A percentile compares a stretch with the other conserved stretches of the same genome.
Evolutionary conservation across 1,284 basidiomycete genomes (phyloP).

Genomic region (Cutaneotrichosporon mucoides): DNA sequence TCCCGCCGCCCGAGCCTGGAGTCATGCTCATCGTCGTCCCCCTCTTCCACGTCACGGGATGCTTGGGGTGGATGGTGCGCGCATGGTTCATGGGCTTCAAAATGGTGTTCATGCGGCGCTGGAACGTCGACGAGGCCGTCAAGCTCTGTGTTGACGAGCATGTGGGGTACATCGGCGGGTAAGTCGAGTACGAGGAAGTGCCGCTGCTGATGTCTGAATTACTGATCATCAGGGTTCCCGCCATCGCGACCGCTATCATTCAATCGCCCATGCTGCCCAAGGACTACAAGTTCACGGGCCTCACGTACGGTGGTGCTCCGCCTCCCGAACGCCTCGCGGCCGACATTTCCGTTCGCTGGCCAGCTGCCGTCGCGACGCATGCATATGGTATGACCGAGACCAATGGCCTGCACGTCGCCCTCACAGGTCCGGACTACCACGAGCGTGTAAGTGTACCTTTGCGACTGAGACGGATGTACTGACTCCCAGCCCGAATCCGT

Average conservation of each 20-base stretch:
- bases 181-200: constrained; percentile 3
- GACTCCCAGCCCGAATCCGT: constrained; percentile 7
- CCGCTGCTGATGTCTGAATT: background rate
- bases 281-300: constrained; percentile 27
- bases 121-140: constrained; percentile 35
- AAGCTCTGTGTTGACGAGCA: constrained; percentile 29
- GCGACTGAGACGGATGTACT: background rate
- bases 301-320: constrained; percentile 44
- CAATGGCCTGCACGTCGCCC: constrained; percentile 36
- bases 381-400: constrained; percentile 47
- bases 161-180: constrained; percentile 41
- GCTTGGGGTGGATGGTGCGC: constrained; percentile 39
- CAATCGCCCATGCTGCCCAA: constrained; percentile 32
- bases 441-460: constrained; percentile 21
- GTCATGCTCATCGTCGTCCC: constrained; percentile 38
- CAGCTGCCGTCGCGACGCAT: constrained; percentile 25
- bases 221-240: constrained; percentile 28
- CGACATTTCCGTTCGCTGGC: constrained; percentile 36
- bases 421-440: constrained; percentile 38
- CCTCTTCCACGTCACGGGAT: constrained; percentile 46
- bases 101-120: constrained; percentile 36
- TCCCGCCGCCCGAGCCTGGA: constrained; percentile 26
- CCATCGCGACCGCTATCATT: constrained; percentile 35
- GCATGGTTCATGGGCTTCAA: constrained; percentile 36
- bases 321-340: constrained; percentile 32